Percentiles rank a stretch among this genome's conserved stretches.
Conservation (phyloP, 1,139 yeast species). For the Waltiozyma sp. region DNA sequence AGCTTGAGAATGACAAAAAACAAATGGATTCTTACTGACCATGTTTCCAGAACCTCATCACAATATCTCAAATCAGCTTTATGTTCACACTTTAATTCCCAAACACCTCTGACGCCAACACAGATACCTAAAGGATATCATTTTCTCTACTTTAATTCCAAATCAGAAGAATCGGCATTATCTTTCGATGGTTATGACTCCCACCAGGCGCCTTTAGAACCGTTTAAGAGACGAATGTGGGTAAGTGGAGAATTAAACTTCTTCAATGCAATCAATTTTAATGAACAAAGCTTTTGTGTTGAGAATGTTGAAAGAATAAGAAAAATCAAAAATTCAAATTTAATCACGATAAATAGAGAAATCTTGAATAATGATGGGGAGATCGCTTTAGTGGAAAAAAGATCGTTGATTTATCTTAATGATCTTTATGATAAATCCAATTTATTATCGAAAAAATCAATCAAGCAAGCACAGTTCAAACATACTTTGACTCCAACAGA, state of each 20-base stretch:
- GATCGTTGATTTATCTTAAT: constrained; percentile 26
- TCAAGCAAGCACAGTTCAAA: constrained; percentile 7
- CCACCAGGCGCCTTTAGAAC: constrained; percentile 56
- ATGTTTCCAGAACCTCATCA: constrained; percentile 11
- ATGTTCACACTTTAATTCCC: constrained; percentile 15
- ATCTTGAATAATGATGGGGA: constrained; percentile 17
- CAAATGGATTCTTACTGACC: constrained; percentile 13
- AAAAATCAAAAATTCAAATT: constrained; percentile 26
- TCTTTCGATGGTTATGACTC: constrained; percentile 76
- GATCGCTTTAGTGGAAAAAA: constrained; percentile 20
- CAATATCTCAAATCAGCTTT: constrained; percentile 13
- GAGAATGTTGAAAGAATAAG: constrained; percentile 34
- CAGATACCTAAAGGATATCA: constrained; percentile 41
- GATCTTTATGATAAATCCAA: constrained; percentile 10
- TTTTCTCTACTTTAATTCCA: constrained; percentile 51
- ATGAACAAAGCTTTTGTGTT: constrained; percentile 28
- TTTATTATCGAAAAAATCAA: not conserved
- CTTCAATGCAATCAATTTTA: constrained; percentile 26
- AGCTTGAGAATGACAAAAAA: not conserved
- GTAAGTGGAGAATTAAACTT: constrained; percentile 52
- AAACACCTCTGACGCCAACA: constrained; percentile 5
- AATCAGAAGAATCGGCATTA: constrained; percentile 36
- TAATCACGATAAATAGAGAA: constrained; percentile 35
- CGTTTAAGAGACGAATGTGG: constrained; percentile 68
- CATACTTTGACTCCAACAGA: constrained; percentile 16